phyloP scores from a whole-genome alignment of 164 flowering plant species.

The Euptelea pleiosperma region DNA sequence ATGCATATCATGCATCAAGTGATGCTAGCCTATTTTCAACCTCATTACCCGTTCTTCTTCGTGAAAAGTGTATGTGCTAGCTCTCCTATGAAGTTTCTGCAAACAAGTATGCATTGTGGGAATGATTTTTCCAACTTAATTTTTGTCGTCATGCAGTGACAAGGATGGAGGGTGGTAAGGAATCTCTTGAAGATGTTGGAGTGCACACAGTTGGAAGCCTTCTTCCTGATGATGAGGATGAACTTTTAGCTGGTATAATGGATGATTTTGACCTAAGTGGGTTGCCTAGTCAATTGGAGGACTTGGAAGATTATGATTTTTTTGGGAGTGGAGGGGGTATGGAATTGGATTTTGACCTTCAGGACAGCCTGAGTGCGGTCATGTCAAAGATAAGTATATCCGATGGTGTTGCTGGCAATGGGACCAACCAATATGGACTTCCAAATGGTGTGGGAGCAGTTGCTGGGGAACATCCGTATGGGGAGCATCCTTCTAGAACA shows the following conservation, averaged over 20 bases:
- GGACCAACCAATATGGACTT: conserved; percentile 43
- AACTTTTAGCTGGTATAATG: conserved; percentile 80
- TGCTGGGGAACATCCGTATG: conserved; percentile 97
- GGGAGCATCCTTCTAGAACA: conserved; percentile 98
- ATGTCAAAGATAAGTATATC: conserved; percentile 49
- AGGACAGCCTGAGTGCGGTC: conserved; percentile 45
- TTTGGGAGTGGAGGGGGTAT: conserved; percentile 95
- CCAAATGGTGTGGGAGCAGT: conserved; percentile 72
- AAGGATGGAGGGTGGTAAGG: conserved; percentile 40
- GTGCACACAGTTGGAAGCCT: conserved; percentile 48
- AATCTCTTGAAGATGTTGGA: conserved; percentile 43
- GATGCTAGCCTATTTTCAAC: conserved; percentile 84
- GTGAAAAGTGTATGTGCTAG: conserved; percentile 59
- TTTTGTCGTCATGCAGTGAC: conserved; percentile 56
- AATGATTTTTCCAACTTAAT: conserved; percentile 6
- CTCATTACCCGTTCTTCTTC: conserved; percentile 89
- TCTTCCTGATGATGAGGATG: conserved; percentile 94
- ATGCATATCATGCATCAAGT: conserved; percentile 47
- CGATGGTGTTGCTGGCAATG: conserved; percentile 57
- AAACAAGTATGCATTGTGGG: not conserved
- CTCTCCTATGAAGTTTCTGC: not conserved
- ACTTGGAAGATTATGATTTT: conserved; percentile 80
- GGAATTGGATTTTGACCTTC: conserved; percentile 74
- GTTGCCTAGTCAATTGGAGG: conserved; percentile 69
- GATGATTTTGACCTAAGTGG: conserved; percentile 85